Evolutionary conservation across 2,329 filamentous ascomycete species (phyloP).

Genomic region (Aspergillus sergii): DNA sequence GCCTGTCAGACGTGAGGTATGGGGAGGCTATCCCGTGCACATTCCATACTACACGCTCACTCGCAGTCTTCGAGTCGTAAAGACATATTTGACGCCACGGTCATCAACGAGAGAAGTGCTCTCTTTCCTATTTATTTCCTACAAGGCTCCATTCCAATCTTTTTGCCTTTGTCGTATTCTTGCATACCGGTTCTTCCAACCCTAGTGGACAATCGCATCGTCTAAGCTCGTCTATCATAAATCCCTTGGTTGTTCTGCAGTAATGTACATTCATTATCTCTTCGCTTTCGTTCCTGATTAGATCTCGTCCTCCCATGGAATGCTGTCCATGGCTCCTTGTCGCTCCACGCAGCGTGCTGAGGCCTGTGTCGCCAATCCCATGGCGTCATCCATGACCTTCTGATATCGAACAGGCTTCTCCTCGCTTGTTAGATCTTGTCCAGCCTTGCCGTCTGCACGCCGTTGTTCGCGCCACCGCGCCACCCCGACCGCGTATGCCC

Average conservation of each 20-base stretch:
- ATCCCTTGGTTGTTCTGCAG: not conserved
- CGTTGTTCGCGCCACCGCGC: conserved; percentile 54
- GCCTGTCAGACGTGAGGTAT: not conserved
- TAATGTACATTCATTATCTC: not conserved
- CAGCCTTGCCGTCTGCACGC: conserved; percentile 53
- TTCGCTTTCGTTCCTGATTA: conserved; percentile 15
- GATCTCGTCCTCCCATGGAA: conserved; percentile 52
- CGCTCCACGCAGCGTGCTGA: conserved; percentile 49
- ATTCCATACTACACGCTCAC: conserved; percentile 5
- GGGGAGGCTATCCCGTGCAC: not conserved
- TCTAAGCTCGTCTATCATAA: not conserved
- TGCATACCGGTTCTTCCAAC: not conserved
- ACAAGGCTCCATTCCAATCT: not conserved
- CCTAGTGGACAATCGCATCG: not conserved
- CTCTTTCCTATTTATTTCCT: not conserved
- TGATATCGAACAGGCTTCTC: conserved; percentile 43
- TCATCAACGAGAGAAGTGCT: not conserved
- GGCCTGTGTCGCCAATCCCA: conserved; percentile 47
- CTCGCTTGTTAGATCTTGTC: conserved; percentile 42
- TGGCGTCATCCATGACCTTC: conserved; percentile 48
- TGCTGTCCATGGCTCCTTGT: conserved; percentile 51
- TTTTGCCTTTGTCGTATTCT: not conserved
- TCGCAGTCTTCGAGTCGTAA: not conserved
- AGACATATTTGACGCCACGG: conserved; percentile 7
- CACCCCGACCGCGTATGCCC: conserved; percentile 76